Percentiles rank a stretch among this genome's conserved stretches.
These are phyloP conservation scores for Penicillium longicatenatum DNA, from an alignment of 495 filamentous ascomycete species.

Conservation along the genomic window DNA sequence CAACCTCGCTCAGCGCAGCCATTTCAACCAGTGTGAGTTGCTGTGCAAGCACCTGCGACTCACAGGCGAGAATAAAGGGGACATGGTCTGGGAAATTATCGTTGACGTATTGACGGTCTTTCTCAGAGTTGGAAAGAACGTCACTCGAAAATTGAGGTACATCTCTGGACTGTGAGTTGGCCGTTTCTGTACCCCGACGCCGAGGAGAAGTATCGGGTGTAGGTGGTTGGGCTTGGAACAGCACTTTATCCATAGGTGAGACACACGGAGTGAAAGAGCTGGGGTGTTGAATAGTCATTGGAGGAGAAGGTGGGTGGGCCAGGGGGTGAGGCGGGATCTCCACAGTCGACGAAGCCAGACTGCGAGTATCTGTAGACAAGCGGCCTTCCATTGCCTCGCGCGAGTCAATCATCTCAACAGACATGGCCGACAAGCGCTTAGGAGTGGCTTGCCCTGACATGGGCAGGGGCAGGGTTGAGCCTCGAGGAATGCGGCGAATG, in stretches of 20 bases:
- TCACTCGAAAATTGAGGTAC: conserved; percentile 41
- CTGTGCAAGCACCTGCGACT: conserved; percentile 85
- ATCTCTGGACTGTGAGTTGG: conserved; percentile 22
- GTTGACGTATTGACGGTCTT: conserved; percentile 18
- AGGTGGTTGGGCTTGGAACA: conserved; percentile 47
- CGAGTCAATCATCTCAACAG: conserved; percentile 61
- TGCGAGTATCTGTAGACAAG: conserved; percentile 33
- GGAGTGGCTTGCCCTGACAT: conserved; percentile 23
- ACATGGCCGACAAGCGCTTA: conserved; percentile 64
- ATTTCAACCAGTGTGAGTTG: conserved; percentile 96
- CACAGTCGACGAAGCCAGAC: conserved; percentile 47
- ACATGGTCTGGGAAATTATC: conserved; percentile 57
- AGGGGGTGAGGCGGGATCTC: conserved; percentile 66
- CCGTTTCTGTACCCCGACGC: conserved; percentile 21
- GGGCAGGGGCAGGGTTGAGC: conserved; percentile 45
- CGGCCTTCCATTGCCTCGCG: conserved; percentile 46
- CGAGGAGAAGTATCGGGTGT: conserved; percentile 55
- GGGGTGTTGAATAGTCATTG: conserved; percentile 69
- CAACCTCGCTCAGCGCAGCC: conserved; percentile 92
- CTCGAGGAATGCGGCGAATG: conserved; percentile 52
- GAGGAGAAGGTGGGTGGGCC: conserved; percentile 74
- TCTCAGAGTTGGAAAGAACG: conserved; percentile 42
- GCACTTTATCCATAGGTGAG: conserved; percentile 42
- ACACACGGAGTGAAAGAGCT: conserved; percentile 43
- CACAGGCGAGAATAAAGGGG: conserved; percentile 89